A percentile compares a stretch with the other conserved stretches of the same genome.
These are phyloP conservation scores for Rhynchospora tenuis DNA, from an alignment of 176 grass and related monocot genomes.

Conservation along the genomic window DNA sequence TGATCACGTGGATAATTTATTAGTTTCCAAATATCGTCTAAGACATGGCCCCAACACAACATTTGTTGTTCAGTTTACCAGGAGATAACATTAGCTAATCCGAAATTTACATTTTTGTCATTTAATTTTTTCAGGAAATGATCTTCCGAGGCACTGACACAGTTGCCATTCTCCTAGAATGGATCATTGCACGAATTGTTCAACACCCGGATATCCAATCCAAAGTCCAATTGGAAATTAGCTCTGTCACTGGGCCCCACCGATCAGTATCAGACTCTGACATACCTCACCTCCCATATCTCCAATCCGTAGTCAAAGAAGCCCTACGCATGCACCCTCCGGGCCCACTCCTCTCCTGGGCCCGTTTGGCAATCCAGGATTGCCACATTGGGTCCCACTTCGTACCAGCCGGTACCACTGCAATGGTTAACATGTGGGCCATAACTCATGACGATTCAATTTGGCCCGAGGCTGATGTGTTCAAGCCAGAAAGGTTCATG, in stretches of 20 bases:
- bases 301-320: conserved; percentile 69
- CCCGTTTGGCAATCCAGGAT: conserved; percentile 62
- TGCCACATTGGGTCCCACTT: conserved; percentile 46
- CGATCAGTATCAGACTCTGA: conserved; percentile 37
- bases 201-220: conserved; percentile 65
- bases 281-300: conserved; percentile 47
- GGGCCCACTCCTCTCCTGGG: conserved; percentile 83
- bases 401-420: conserved; percentile 68
- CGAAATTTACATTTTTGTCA: not conserved
- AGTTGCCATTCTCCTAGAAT: conserved; percentile 71
- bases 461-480: conserved; percentile 45
- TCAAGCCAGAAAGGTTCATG: conserved; percentile 54
- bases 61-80: not conserved
- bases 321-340: conserved; percentile 73
- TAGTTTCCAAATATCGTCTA: not conserved
- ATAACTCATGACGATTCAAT: conserved; percentile 59
- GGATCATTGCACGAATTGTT: conserved; percentile 78
- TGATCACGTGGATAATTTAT: not conserved
- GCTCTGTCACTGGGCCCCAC: conserved; percentile 28
- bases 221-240: conserved; percentile 56
- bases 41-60: not conserved
- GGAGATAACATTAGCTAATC: not conserved
- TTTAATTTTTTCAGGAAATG: conserved; percentile 55
- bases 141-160: conserved; percentile 78
- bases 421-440: conserved; percentile 95